Percentiles rank a stretch among this genome's conserved stretches.
Conservation (phyloP, 768 basidiomycete genomes). For the Naganishia vaughanmartiniae region DNA sequence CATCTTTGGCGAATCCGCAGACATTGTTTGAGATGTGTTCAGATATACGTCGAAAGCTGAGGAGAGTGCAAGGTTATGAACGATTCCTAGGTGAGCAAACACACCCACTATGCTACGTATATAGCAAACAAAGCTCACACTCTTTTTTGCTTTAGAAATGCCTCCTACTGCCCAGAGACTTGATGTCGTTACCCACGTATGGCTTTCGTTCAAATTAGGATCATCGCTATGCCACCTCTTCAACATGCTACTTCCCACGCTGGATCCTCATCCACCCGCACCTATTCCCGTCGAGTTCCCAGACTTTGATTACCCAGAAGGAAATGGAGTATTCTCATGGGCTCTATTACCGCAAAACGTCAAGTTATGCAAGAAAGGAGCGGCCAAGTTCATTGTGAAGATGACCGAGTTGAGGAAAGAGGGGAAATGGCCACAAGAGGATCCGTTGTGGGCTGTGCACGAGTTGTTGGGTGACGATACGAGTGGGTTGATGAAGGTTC, state of each 20-base stretch:
- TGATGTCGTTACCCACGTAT: slow-evolving; percentile 90
- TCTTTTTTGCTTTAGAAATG: slow-evolving; percentile 36
- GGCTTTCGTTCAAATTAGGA: slow-evolving; percentile 90
- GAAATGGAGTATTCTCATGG: slow-evolving; percentile 45
- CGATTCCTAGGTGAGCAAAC: slow-evolving; percentile 44
- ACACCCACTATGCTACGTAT: not conserved
- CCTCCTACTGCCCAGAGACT: slow-evolving; percentile 41
- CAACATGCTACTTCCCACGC: slow-evolving; percentile 67
- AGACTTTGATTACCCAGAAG: slow-evolving; percentile 37
- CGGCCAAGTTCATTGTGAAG: slow-evolving; percentile 87
- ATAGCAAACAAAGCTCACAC: not conserved
- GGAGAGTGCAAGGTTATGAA: slow-evolving; percentile 45
- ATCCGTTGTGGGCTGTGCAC: slow-evolving; percentile 77
- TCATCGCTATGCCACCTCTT: slow-evolving; percentile 93
- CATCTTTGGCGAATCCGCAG: slow-evolving; percentile 44
- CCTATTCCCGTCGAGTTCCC: slow-evolving; percentile 47
- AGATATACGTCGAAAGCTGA: slow-evolving; percentile 39
- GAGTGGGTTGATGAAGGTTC: slow-evolving; percentile 89
- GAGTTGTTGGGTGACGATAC: slow-evolving; percentile 86
- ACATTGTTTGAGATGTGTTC: slow-evolving; percentile 48
- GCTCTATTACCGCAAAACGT: slow-evolving; percentile 61
- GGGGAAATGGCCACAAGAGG: slow-evolving; percentile 63
- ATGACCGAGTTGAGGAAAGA: slow-evolving; percentile 65
- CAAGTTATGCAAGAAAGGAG: slow-evolving; percentile 81
- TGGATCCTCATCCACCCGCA: slow-evolving; percentile 37